A percentile compares a stretch with the other conserved stretches of the same genome.
These are phyloP conservation scores for Lactarius sanguifluus DNA, from an alignment of 768 basidiomycete species.

Conservation along the genomic window DNA sequence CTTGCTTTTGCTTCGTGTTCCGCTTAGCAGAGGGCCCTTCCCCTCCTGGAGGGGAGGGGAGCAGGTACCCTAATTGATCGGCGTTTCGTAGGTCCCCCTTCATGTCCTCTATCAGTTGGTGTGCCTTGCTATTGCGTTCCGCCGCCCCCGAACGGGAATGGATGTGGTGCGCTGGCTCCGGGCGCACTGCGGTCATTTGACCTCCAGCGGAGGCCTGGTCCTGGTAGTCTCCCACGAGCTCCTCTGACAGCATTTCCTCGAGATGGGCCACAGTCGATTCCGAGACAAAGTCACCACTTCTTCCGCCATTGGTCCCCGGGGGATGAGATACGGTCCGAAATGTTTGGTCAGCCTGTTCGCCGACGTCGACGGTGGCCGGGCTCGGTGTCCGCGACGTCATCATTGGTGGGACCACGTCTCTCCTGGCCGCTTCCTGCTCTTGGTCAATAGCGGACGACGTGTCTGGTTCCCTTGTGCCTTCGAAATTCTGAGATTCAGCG, in stretches of 20 bases:
- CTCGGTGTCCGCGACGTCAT: not conserved
- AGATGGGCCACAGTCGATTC: not conserved
- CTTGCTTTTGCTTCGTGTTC: too few relatives aligned
- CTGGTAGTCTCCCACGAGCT: not conserved
- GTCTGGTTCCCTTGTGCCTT: not conserved
- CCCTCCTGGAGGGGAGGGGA: not conserved
- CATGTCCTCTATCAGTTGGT: not conserved
- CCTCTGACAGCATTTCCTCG: conserved; percentile 18
- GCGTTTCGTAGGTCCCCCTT: not conserved
- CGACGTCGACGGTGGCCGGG: not conserved
- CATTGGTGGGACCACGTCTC: not conserved
- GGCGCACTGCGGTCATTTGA: not conserved
- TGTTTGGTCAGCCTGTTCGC: not conserved
- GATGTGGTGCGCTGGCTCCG: not conserved
- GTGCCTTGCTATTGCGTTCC: not conserved
- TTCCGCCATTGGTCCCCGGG: not conserved
- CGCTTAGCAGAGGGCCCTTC: too few relatives aligned
- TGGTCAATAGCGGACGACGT: not conserved
- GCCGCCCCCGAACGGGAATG: not conserved
- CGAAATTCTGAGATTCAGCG: not conserved
- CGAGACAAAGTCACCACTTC: not conserved
- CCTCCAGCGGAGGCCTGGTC: not conserved
- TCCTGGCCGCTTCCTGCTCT: not conserved
- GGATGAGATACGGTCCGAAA: not conserved
- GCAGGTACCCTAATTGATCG: not conserved